phyloP scores from a whole-genome alignment of 345 rosid genomes.

The Euphorbia lathyris region DNA sequence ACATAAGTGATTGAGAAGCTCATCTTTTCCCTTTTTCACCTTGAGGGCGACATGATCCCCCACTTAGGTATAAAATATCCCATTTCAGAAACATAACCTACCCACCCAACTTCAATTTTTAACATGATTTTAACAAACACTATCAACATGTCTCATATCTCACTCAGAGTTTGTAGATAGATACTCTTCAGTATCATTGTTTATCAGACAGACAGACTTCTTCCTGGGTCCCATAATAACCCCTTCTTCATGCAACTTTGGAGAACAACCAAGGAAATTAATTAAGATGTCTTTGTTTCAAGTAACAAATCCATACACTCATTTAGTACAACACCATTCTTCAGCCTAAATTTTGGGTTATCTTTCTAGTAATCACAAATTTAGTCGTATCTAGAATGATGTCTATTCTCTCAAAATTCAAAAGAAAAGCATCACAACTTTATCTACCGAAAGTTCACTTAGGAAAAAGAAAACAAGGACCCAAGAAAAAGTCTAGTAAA shows the following conservation, averaged over 20 bases:
- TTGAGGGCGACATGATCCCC: conserved; percentile 3
- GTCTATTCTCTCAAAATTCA: not conserved
- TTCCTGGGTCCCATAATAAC: not conserved
- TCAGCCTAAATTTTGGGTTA: not conserved
- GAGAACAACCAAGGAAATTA: conserved; percentile 1
- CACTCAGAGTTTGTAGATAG: not conserved
- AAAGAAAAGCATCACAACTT: not conserved
- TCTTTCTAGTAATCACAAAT: too few species aligned
- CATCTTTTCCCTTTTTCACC: conserved; percentile 12
- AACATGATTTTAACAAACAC: conserved; percentile 6
- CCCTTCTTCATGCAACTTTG: not conserved
- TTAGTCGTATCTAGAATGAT: not conserved
- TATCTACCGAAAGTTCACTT: not conserved
- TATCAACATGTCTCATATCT: conserved; percentile 17
- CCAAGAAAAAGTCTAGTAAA: not conserved
- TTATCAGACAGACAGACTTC: not conserved
- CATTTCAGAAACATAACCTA: conserved; percentile 15
- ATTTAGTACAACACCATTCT: not conserved
- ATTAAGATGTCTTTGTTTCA: not conserved
- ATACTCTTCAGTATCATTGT: conserved; percentile 7
- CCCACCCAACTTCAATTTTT: conserved; percentile 6
- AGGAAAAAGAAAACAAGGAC: not conserved
- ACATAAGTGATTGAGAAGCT: conserved; percentile 15
- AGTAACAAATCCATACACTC: not conserved
- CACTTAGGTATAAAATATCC: too few species aligned